Evolutionary conservation across 106 monocot genomes (phyloP), one percentile per base, ranked within the genome.

Genomic region (Dioscorea alata): DNA sequence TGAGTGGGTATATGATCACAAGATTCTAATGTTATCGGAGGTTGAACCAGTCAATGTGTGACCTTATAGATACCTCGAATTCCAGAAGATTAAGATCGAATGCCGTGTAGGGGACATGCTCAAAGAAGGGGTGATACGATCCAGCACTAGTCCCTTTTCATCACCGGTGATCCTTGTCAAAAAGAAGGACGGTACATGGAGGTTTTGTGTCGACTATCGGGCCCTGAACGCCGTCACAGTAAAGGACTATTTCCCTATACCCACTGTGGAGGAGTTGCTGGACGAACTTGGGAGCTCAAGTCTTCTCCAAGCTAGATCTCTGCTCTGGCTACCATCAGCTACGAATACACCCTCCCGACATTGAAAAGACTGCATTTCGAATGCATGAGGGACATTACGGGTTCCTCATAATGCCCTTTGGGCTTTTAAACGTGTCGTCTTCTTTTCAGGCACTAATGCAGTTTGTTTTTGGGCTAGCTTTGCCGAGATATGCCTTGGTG

Each of bases 301-400:
- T 68, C 23, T 76, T 76, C 60, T 61, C 75, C 20, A 76, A 76
- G 33, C 48, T 76, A 0, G 75, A 76, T 25, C 32, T 78, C 4
- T 33, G 57, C 10, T 35, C 59, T 2, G 68, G 73, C 4, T 79
- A 74, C 33, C 79, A 79, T 32, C 73, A 79, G 32, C 35, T 79
- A 0, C 24, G 67, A 25, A 64, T 79, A 50, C 0, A 1, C 0
- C 17, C 9, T 5, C 12, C 23, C 0, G 79, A 79, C 57, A 62
- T 69, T 13, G 25, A 62, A 20, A 74, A 74, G 34, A 4, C 34
- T 3, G 34, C 34, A 4, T 34, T 34, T 7, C 53, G 32, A 66
- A 53, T 28, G 75, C 85, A 88, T 82, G 34, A 34, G 7, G 34
- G 34, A 3, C 34, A 34, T 7, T 34, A 34, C 7, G 34, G 7